These are phyloP conservation scores for Oryza meridionalis DNA, from an alignment of 176 grass and related monocot genomes.

Conservation along the genomic window DNA sequence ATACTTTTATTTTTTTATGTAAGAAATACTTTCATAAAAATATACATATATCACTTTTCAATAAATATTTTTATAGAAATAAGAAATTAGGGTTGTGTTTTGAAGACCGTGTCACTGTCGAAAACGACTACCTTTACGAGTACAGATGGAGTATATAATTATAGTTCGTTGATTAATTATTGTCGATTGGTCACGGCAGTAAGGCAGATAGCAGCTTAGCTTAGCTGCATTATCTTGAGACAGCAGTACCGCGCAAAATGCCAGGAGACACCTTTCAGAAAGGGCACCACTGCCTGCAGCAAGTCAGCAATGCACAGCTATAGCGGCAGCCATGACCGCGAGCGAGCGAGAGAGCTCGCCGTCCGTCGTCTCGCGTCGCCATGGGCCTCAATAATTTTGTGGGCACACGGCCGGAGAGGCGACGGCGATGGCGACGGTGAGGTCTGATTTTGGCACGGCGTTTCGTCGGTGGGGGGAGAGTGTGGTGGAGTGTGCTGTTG, in stretches of 20 bases:
- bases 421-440: not conserved
- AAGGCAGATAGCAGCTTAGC: too few species aligned
- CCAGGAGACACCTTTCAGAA: slow-evolving; percentile 20
- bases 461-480: not conserved
- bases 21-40: too few species aligned
- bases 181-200: not conserved
- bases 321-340: not conserved
- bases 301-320: not conserved
- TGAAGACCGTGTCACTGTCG: too few species aligned
- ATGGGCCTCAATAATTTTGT: slow-evolving; percentile 23
- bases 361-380: not conserved
- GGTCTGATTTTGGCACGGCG: not conserved
- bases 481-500: not conserved
- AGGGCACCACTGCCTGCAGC: not conserved
- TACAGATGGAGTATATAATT: not conserved
- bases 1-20: too few species aligned
- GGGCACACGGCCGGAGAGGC: not conserved
- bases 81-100: too few species aligned
- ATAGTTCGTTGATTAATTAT: not conserved
- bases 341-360: not conserved
- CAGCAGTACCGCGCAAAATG: not conserved
- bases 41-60: too few species aligned
- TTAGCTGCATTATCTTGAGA: not conserved
- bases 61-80: too few species aligned
- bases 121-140: too few species aligned